These are phyloP conservation scores for Quercus bicolor DNA, from an alignment of 306 rosid genomes.

Conservation along the genomic window DNA sequence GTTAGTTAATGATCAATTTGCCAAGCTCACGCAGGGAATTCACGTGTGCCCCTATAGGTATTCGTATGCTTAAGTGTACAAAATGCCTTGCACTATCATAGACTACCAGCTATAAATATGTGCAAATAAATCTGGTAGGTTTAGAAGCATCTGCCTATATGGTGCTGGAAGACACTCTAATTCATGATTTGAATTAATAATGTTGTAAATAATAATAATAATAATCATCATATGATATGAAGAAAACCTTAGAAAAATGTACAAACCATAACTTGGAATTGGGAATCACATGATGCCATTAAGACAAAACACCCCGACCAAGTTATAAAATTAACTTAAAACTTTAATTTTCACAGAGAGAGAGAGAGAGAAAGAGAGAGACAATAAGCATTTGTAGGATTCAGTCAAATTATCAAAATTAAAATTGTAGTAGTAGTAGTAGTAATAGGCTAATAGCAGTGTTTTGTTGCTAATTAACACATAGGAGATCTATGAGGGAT, in stretches of 20 bases:
- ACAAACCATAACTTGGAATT: constrained; percentile 83
- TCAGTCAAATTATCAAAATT: constrained; percentile 50
- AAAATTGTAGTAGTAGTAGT: not conserved
- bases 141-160: not conserved
- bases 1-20: not conserved
- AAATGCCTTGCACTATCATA: not conserved
- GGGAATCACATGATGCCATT: constrained; percentile 97
- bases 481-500: constrained; percentile 93
- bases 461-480: constrained; percentile 32
- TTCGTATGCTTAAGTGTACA: not conserved
- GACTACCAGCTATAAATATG: not conserved
- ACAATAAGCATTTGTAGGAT: constrained; percentile 46
- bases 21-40: not conserved
- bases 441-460: not conserved
- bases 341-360: constrained; percentile 41
- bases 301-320: constrained; percentile 97
- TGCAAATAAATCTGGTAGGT: not conserved
- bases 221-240: not conserved
- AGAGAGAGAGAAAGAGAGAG: constrained; percentile 1
- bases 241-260: constrained; percentile 13
- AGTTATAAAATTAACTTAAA: constrained; percentile 67
- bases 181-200: constrained; percentile 17
- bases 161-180: not conserved
- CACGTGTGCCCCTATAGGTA: not conserved
- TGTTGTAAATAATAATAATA: not conserved